Conservation (phyloP, 208 protist genomes). For the Leishmania arabica region DNA sequence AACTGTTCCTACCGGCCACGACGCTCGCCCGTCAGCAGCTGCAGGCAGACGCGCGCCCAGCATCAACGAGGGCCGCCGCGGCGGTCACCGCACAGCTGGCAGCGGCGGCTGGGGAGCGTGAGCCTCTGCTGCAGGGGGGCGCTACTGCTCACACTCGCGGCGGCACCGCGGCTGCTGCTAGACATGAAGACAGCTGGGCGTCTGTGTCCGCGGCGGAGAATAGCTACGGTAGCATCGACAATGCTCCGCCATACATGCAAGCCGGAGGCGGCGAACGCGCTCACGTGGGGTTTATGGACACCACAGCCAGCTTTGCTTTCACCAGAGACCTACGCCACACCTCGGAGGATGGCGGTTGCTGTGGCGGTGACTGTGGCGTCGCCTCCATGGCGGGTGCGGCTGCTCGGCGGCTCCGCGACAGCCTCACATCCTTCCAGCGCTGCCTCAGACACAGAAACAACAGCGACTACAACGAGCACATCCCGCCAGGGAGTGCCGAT, state of each 20-base stretch:
- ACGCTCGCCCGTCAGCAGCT: conserved; percentile 7
- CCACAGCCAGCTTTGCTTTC: conserved; percentile 4
- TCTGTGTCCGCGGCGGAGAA: conserved; percentile 7
- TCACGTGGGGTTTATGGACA: conserved; percentile 9
- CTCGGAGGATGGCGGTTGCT: not conserved
- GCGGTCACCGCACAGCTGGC: not conserved
- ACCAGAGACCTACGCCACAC: conserved; percentile 3
- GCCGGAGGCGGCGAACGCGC: not conserved
- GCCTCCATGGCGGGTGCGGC: not conserved
- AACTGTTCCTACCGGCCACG: conserved; percentile 3
- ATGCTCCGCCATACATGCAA: conserved; percentile 4
- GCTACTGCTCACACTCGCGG: not conserved
- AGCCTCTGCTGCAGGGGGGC: not conserved
- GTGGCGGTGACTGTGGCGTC: not conserved
- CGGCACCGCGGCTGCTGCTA: not conserved
- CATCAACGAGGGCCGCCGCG: not conserved
- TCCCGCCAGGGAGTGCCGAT: not conserved
- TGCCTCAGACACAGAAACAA: not conserved
- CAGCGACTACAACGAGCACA: not conserved
- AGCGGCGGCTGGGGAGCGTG: not conserved
- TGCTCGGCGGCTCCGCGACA: conserved; percentile 15
- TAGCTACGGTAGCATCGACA: conserved; percentile 25
- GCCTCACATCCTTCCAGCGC: conserved; percentile 4
- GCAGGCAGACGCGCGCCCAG: not conserved
- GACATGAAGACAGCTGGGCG: not conserved